Base-by-base conservation (phyloP, 306 rosid species). In the Crotalaria pallida region DNA sequence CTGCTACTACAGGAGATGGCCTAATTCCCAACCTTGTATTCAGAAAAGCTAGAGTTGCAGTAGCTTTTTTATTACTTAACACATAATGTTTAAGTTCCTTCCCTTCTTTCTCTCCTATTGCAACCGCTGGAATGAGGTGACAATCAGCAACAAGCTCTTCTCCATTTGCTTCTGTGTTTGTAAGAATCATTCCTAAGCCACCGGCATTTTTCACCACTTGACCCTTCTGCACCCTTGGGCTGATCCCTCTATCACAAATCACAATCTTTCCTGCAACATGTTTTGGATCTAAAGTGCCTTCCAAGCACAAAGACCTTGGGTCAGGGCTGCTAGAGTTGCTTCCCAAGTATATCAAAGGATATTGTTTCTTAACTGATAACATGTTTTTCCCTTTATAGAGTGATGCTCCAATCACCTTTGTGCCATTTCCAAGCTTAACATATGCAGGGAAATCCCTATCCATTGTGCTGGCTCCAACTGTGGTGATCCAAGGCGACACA, bases 1-100 rank as follows among this genome's bases (percentile, higher is more conserved):
- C 97, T 1, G 99, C 99, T 67, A 94, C 99, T 9, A 94, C 83
- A 0, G 99, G 99, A 7, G 99, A 94, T 0, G 99, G 99, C 71
- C 75, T 84, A 17, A 94, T 58, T 18, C 99, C 96, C 17, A 88
- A 43, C 52, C 95, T 77, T 19, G 99, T 94, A 1, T 88, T 88
- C 1, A 74, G 72, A 79, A 94, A 87, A 0, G 80, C 77, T 12
- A 94, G 73, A 52, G 77, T 87, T 0, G 95, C 97, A 11, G 90
- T 75, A 0, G 97, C 75, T 58, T 73, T 86, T 64, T 64, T 82
- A 29, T 62, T 77, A 19, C 84, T 65, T 17, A 84, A 22, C n/a
- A 81, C 86, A 45, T 94, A 94, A 5, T 69, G 80, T 64, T 94
- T 91, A 22, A 91, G 74, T n/a, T 68, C 74, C 21, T 81, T 91